Percentiles rank a stretch among this genome's conserved stretches.
Evolutionary conservation across 2,329 filamentous ascomycete species (phyloP).

Genomic region (Metarhizium brunneum): DNA sequence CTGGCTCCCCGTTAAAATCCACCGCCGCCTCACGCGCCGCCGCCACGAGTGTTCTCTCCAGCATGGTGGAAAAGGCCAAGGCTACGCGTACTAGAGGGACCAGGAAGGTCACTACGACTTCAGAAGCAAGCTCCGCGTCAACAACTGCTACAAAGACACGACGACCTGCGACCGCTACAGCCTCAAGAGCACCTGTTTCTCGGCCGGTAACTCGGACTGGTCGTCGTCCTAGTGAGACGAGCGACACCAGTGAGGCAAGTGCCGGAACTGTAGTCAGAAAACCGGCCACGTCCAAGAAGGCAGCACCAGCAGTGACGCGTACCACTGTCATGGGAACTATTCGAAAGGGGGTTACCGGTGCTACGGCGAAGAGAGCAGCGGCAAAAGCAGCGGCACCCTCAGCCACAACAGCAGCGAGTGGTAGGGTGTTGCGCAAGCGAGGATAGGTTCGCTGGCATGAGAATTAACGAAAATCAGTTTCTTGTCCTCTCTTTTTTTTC

Average conservation of each 20-base stretch:
- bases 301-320: conserved; percentile 28
- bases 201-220: conserved; percentile 36
- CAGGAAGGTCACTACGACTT: conserved; percentile 36
- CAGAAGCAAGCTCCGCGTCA: conserved; percentile 34
- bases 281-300: conserved; percentile 26
- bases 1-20: conserved; percentile 54
- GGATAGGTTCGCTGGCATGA: conserved; percentile 19
- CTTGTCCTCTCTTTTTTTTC: background rate
- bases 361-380: conserved; percentile 39
- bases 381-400: conserved; percentile 30
- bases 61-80: conserved; percentile 53
- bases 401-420: conserved; percentile 33
- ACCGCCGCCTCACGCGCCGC: conserved; percentile 29
- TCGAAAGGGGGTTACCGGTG: conserved; percentile 40
- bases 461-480: background rate
- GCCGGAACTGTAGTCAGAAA: conserved; percentile 56
- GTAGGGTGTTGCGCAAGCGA: conserved; percentile 47
- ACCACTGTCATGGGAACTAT: conserved; percentile 46
- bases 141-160: conserved; percentile 23
- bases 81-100: conserved; percentile 38
- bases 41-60: conserved; percentile 39
- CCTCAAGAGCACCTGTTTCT: conserved; percentile 21
- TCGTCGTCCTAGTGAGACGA: conserved; percentile 47
- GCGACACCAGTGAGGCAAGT: conserved; percentile 55
- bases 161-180: conserved; percentile 15